Base-by-base conservation (phyloP, 306 rosid genomes). In the Fragaria nilgerrensis region DNA sequence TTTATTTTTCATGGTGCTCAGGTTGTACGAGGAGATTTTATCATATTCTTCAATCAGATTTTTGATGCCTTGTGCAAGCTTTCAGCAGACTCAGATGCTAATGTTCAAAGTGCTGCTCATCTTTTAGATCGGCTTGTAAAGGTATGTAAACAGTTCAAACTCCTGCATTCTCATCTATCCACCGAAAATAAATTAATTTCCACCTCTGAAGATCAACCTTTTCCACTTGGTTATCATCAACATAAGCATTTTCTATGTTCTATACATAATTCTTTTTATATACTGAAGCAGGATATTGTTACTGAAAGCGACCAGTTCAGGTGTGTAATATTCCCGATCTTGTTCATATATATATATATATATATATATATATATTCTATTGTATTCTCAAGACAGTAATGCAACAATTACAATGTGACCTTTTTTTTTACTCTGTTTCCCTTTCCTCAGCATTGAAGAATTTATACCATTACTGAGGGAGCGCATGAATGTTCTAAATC, bases 261-360 rank as follows among this genome's bases (percentile, higher is more conserved):
- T 65, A 56, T 79, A 34, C 72, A 65, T 78, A 69, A 83, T 69
- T 80, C 52, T 85, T 78, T 79, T 76, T 64, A 80, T 88, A 27
- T 73, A 36, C 75, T 89, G 89, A 78, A 78, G 83, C 97, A 96
- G 99, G 99, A 96, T 82, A 96, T 96, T 78, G 99, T 96, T 82
- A 96, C 99, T 56, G 99, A 96, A 85, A 93, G 98, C 58, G 98
- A 96, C 85, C 98, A 96, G 83, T 96, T 96, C 96, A 96, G 99
- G 99, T 94, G 82, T 63, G 82, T 68, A 58, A 55, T 86, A 48
- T 78, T 86, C 77, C 66, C 62, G 6, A 20, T 45, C 69, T 79
- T 61, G 66, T 73, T 82, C 77, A 62, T 75, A 64, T 63, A 32
- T 65, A 32, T 65, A 32, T 32, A 32, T 32, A 29, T 29, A 29